These are phyloP conservation scores for Ascoidea asiatica DNA, from an alignment of 805 yeast genomes.

Conservation along the genomic window DNA sequence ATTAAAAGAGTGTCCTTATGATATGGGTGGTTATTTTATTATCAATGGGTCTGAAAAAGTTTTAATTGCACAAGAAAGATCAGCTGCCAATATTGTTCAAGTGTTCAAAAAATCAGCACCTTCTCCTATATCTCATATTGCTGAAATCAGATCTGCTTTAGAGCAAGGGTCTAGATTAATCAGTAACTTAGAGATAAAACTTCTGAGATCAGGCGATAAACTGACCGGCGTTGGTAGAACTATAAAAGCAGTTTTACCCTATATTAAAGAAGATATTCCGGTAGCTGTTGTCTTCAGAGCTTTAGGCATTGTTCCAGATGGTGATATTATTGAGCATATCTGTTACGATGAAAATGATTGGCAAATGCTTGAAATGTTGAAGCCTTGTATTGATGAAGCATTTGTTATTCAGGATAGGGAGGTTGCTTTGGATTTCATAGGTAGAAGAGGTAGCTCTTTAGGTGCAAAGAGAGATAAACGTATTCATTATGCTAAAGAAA, in stretches of 20 bases:
- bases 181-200: conserved; percentile 85
- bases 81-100: conserved; percentile 97
- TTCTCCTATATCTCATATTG: conserved; percentile 89
- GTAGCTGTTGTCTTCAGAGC: conserved; percentile 96
- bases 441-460: conserved; percentile 93
- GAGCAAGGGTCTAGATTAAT: conserved; percentile 96
- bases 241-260: conserved; percentile 91
- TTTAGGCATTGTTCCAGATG: conserved; percentile 96
- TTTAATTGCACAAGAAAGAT: conserved; percentile 94
- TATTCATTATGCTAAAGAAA: conserved; percentile 95
- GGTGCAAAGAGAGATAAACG: conserved; percentile 97
- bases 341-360: conserved; percentile 97
- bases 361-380: conserved; percentile 99
- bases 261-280: conserved; percentile 93
- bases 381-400: conserved; percentile 98
- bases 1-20: conserved; percentile 96
- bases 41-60: conserved; percentile 98
- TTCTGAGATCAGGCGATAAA: conserved; percentile 70
- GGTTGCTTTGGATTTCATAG: conserved; percentile 94
- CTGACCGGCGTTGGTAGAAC: conserved; percentile 67
- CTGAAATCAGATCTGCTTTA: conserved; percentile 92
- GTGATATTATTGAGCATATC: conserved; percentile 95
- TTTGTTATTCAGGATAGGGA: conserved; percentile 96
- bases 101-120: conserved; percentile 97
- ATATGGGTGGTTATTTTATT: conserved; percentile 98